phyloP scores from a whole-genome alignment of 345 rosid genomes.

The Anacardium occidentale region DNA sequence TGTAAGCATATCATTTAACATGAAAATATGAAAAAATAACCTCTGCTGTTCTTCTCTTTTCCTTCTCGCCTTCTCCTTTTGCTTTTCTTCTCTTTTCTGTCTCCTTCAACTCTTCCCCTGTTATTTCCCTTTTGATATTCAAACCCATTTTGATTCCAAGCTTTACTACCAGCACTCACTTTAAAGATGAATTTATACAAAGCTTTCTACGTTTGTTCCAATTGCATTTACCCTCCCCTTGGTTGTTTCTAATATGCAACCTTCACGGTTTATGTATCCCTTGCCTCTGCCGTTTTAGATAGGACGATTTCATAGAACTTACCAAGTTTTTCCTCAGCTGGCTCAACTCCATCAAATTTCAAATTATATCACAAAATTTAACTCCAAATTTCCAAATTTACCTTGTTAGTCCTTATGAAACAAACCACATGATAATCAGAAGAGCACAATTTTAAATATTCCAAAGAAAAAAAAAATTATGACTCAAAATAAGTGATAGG shows the following conservation, averaged over 20 bases:
- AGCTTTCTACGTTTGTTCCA: background rate
- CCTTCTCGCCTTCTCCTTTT: conserved; percentile 4
- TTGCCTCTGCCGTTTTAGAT: too few species aligned
- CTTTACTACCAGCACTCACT: background rate
- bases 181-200: background rate
- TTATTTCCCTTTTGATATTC: conserved; percentile 14
- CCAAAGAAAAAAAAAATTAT: too few species aligned
- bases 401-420: too few species aligned
- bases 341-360: too few species aligned
- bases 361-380: too few species aligned
- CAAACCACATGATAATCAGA: too few species aligned
- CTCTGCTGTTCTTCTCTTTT: conserved; percentile 3
- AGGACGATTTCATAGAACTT: too few species aligned
- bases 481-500: too few species aligned
- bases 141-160: conserved; percentile 24
- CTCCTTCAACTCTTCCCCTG: conserved; percentile 24
- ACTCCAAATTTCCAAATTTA: too few species aligned
- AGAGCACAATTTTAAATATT: too few species aligned
- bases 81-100: conserved; percentile 23
- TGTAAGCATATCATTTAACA: too few species aligned
- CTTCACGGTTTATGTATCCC: background rate
- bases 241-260: background rate
- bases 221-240: background rate
- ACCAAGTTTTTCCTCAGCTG: too few species aligned
- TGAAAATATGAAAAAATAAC: background rate